Conservation (phyloP, 2,329 filamentous ascomycete genomes). For the Colletotrichum chrysophilum region DNA sequence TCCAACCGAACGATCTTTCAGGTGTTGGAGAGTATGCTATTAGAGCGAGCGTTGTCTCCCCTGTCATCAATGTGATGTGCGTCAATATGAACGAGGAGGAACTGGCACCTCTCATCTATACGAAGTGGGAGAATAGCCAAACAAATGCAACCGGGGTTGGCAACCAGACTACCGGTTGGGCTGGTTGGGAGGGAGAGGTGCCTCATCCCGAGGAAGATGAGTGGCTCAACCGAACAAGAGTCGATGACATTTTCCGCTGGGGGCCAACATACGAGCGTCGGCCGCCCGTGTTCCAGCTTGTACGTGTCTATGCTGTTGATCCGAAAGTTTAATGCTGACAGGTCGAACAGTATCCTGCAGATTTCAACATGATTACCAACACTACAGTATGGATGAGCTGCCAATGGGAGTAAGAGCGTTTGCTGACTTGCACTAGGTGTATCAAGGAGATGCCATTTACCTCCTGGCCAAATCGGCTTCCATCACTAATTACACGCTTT, state of each 20-base stretch:
- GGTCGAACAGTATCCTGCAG: conserved; percentile 52
- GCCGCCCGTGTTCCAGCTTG: conserved; percentile 58
- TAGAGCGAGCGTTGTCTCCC: conserved; percentile 72
- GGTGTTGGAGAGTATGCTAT: conserved; percentile 74
- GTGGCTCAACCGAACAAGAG: conserved; percentile 60
- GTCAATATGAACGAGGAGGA: conserved; percentile 67
- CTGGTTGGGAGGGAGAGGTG: conserved; percentile 44
- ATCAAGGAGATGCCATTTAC: conserved; percentile 62
- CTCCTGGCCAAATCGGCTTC: conserved; percentile 59
- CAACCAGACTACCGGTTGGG: conserved; percentile 35
- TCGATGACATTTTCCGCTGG: conserved; percentile 77
- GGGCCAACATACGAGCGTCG: conserved; percentile 54
- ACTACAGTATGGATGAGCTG: conserved; percentile 10
- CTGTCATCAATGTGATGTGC: conserved; percentile 75
- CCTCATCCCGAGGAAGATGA: conserved; percentile 34
- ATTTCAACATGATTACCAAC: conserved; percentile 73
- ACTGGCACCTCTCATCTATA: conserved; percentile 69
- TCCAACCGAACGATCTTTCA: conserved; percentile 69
- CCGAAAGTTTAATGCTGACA: not conserved
- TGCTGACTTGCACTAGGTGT: conserved; percentile 33
- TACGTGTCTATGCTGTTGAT: conserved; percentile 31
- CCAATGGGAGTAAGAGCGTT: too few species aligned
- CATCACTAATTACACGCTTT: conserved; percentile 66
- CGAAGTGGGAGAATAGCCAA: conserved; percentile 55
- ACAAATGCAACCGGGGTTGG: conserved; percentile 35